Base-by-base conservation (phyloP, 352 stramenopile species). In the Globisporangium camurandrum region DNA sequence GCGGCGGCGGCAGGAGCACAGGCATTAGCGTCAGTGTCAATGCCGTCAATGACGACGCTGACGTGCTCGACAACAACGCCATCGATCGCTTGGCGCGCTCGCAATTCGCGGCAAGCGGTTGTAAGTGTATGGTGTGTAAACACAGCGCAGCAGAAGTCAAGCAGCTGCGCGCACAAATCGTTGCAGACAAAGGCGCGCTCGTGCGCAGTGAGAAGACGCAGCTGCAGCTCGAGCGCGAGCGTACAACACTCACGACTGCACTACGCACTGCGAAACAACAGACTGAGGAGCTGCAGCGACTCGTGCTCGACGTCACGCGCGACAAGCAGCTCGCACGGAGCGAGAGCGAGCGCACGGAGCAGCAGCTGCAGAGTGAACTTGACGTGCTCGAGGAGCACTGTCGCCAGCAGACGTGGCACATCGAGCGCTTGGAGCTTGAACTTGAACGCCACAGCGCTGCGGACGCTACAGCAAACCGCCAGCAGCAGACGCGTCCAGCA, bases 241-340 rank as follows among this genome's bases (percentile, higher is more conserved):
- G 76, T 33, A 47, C 55, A 3, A 61, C 70, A 10, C 49, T 87
- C 5, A 76, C 64, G 2, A 69, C 48, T 20, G 59, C 66, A n/a
- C 24, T 87, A 23, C 6, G 80, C 6, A 52, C 59, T 16, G 57
- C 66, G 0, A 85, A 80, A 47, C 66, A 85, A 34, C 69, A 74
- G 20, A 71, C 84, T 23, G 60, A 85, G 50, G 71, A 84, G 16
- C 59, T 85, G 14, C 68, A 64, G 0, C 55, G 71, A 36, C 66
- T 68, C 51, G 57, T 81, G 20, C 0, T 72, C 5, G 61, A 87
- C 9, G 42, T 78, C 17, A 74, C 68, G 4, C 61, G 67, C 24
- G 70, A 80, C n/a, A 87, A 87, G 42, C 64, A 74, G 6, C 53
- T 66, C 14, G 60, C 75, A 27, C 59, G 72, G 39, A 63, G 68